These are phyloP conservation scores for Penicillium soppii DNA, from an alignment of 495 filamentous ascomycete genomes.

Conservation along the genomic window DNA sequence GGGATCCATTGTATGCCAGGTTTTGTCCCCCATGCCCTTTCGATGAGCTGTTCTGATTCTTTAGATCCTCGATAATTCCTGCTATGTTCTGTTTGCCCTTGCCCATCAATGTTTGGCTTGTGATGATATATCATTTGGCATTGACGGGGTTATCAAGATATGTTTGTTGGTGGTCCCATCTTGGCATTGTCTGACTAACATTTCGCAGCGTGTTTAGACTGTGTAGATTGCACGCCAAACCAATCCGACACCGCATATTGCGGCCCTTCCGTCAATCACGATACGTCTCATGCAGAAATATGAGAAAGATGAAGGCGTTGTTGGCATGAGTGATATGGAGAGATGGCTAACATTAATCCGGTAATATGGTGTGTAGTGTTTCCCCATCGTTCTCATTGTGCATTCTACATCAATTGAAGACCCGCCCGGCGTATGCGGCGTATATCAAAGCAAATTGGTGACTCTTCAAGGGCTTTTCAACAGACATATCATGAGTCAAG, in stretches of 20 bases:
- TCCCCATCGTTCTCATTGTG: too few relatives aligned
- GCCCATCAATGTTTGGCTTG: too few relatives aligned
- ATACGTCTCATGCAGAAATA: background rate
- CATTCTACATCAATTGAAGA: too few relatives aligned
- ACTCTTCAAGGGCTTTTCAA: too few relatives aligned
- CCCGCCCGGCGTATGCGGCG: too few relatives aligned
- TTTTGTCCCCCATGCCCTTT: background rate
- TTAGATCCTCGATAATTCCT: constrained; percentile 6
- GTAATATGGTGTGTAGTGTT: too few relatives aligned
- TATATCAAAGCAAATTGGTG: too few relatives aligned
- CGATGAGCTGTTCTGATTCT: background rate
- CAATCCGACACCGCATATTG: background rate
- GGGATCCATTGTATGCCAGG: too few relatives aligned
- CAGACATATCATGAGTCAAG: too few relatives aligned
- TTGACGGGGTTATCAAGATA: background rate
- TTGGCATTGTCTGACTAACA: background rate
- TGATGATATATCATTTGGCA: background rate
- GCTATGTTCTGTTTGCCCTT: constrained; percentile 2
- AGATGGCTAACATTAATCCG: background rate
- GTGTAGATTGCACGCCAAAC: background rate
- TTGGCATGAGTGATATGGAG: background rate
- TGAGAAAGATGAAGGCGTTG: background rate
- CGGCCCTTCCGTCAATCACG: background rate
- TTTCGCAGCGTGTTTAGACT: background rate
- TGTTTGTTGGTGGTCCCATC: background rate